Evolutionary conservation across 805 yeast genomes (phyloP).

Genomic region (Lipomyces oligophaga): DNA sequence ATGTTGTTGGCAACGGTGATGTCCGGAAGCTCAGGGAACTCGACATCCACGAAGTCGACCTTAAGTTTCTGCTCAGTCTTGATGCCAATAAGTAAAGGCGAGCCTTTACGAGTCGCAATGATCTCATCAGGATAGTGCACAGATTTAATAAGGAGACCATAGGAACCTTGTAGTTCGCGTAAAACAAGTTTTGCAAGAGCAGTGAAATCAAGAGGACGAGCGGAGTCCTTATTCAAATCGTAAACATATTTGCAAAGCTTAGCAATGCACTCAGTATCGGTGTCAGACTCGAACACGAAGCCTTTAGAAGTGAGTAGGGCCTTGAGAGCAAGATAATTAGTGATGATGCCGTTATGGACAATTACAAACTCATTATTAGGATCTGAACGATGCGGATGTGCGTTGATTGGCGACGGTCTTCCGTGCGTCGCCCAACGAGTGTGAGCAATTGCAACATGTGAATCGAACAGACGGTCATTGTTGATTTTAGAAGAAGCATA

Average conservation of each 20-base stretch:
- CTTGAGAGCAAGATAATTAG: slow-evolving; percentile 88
- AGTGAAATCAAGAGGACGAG: slow-evolving; percentile 74
- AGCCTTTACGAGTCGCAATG: slow-evolving; percentile 96
- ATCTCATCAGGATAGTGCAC: slow-evolving; percentile 92
- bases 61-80: slow-evolving; percentile 92
- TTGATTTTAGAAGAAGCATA: slow-evolving; percentile 47
- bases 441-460: slow-evolving; percentile 96
- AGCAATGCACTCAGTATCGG: slow-evolving; percentile 98
- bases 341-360: slow-evolving; percentile 97
- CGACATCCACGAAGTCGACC: slow-evolving; percentile 97
- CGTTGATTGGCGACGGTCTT: slow-evolving; percentile 75
- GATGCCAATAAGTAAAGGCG: slow-evolving; percentile 95
- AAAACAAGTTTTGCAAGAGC: slow-evolving; percentile 89
- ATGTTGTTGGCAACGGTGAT: slow-evolving; percentile 25
- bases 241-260: slow-evolving; percentile 87
- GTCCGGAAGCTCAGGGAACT: slow-evolving; percentile 61
- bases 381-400: slow-evolving; percentile 96
- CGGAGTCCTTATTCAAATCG: slow-evolving; percentile 74
- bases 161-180: slow-evolving; percentile 93
- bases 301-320: slow-evolving; percentile 79
- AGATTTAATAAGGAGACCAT: slow-evolving; percentile 90
- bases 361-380: slow-evolving; percentile 75
- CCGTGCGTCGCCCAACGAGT: slow-evolving; percentile 99
- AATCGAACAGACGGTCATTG: slow-evolving; percentile 61
- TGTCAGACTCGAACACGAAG: slow-evolving; percentile 77